Conservation (phyloP, 768 basidiomycete genomes). For the Termitomyces sp. region DNA sequence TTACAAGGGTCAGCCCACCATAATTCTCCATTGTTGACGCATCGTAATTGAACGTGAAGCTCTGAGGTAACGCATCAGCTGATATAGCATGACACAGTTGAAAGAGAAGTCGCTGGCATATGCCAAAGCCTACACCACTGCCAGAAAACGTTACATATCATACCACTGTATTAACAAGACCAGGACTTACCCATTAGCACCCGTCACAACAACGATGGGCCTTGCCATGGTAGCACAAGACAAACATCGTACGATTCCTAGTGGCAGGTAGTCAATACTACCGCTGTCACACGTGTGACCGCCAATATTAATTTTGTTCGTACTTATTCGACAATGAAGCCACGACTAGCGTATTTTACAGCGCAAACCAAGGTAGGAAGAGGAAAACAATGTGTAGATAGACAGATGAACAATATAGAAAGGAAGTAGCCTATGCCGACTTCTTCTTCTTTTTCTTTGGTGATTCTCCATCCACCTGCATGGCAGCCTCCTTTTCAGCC, state of each 20-base stretch:
- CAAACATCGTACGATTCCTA: slow-evolving; percentile 13
- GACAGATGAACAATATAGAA: slow-evolving; percentile 13
- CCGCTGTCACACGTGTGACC: slow-evolving; percentile 5
- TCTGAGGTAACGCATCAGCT: slow-evolving; percentile 45
- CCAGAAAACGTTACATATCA: not conserved
- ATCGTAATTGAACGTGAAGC: slow-evolving; percentile 19
- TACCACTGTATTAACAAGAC: not conserved
- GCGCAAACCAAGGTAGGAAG: not conserved
- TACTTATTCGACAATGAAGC: not conserved
- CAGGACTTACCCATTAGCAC: slow-evolving; percentile 57
- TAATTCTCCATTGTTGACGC: slow-evolving; percentile 17
- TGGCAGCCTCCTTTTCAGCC: slow-evolving; percentile 63
- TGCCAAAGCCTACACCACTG: slow-evolving; percentile 82
- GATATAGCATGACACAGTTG: slow-evolving; percentile 52
- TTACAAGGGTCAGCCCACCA: slow-evolving; percentile 63
- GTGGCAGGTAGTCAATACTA: not conserved
- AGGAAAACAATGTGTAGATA: not conserved
- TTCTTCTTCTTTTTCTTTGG: slow-evolving; percentile 62
- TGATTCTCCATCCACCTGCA: slow-evolving; percentile 35
- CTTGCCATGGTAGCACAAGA: slow-evolving; percentile 21
- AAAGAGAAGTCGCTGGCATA: slow-evolving; percentile 70
- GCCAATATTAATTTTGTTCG: too few relatives aligned
- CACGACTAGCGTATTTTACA: not conserved
- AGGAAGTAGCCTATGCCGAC: slow-evolving; percentile 24
- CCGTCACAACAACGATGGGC: slow-evolving; percentile 62